Evolutionary conservation across 2,329 filamentous ascomycete genomes (phyloP).

Genomic region (Aspergillus sp.): DNA sequence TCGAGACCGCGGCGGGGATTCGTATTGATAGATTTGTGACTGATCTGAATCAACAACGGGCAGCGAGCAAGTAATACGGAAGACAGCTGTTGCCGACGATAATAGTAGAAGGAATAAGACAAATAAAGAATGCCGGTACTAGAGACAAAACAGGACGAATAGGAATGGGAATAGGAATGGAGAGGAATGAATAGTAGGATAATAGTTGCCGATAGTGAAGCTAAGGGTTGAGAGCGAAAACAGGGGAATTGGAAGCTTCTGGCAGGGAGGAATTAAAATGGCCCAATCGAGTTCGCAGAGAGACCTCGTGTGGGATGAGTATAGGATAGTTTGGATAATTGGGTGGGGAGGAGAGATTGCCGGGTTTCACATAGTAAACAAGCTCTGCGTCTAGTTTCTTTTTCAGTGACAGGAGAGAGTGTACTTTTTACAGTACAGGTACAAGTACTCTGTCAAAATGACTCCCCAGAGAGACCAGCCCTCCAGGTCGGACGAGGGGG

Average conservation of each 20-base stretch:
- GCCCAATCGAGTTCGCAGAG: slow-evolving; percentile 1
- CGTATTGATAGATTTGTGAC: background rate
- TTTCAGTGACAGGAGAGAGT: no score
- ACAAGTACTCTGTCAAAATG: no score
- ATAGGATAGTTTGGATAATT: background rate
- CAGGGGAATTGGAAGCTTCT: background rate
- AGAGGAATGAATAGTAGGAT: background rate
- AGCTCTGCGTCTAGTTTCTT: no score
- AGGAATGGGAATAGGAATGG: background rate
- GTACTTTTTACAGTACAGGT: no score
- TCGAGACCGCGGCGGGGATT: background rate
- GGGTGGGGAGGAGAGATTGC: background rate
- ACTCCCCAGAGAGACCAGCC: background rate
- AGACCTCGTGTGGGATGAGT: background rate
- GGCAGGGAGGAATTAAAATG: background rate
- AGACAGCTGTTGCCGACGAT: no score
- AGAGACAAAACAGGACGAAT: no score
- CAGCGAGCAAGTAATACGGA: no score
- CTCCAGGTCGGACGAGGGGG: background rate
- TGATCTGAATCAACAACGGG: background rate
- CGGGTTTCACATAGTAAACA: background rate
- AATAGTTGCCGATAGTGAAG: background rate
- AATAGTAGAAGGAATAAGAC: no score
- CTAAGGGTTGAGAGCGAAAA: background rate
- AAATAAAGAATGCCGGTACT: no score